These are phyloP conservation scores for Ustilago vetiveriae DNA, from an alignment of 1,284 basidiomycete species.

Conservation along the genomic window DNA sequence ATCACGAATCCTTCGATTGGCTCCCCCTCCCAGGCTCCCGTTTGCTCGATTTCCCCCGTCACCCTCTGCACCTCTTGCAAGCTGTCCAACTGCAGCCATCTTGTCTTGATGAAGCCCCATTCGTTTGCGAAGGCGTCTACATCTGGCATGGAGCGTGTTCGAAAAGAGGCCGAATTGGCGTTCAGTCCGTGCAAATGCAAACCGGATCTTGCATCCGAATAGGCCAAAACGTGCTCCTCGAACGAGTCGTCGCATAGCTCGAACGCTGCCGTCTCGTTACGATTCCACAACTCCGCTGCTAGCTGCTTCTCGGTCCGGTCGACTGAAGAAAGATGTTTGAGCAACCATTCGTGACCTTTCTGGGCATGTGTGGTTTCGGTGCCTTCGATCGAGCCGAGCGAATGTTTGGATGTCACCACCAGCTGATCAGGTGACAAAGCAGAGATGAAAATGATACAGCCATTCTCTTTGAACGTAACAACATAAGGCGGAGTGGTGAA, in stretches of 20 bases:
- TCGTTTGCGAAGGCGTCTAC: slow-evolving; percentile 79
- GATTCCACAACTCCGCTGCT: slow-evolving; percentile 79
- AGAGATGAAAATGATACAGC: slow-evolving; percentile 96
- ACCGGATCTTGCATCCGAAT: slow-evolving; percentile 82
- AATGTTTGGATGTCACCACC: slow-evolving; percentile 89
- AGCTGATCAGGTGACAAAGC: slow-evolving; percentile 80
- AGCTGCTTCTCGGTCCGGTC: slow-evolving; percentile 79
- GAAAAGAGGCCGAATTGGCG: slow-evolving; percentile 76
- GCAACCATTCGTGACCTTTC: slow-evolving; percentile 84
- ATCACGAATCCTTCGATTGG: slow-evolving; percentile 97
- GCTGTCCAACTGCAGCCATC: slow-evolving; percentile 73
- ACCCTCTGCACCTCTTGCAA: slow-evolving; percentile 79
- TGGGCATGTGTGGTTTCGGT: slow-evolving; percentile 74
- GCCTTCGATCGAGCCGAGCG: slow-evolving; percentile 48
- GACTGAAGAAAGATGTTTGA: slow-evolving; percentile 75
- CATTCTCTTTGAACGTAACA: slow-evolving; percentile 93
- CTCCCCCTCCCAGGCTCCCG: slow-evolving; percentile 81
- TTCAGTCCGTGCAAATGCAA: slow-evolving; percentile 90
- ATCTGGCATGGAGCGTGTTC: slow-evolving; percentile 73
- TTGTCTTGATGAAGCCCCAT: slow-evolving; percentile 91
- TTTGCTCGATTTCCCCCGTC: slow-evolving; percentile 76
- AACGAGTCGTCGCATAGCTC: slow-evolving; percentile 95
- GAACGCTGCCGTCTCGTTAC: slow-evolving; percentile 83
- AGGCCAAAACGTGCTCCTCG: slow-evolving; percentile 94
- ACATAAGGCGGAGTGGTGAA: slow-evolving; percentile 84